Conservation (phyloP, 2,329 filamentous ascomycete species). For the Epichloe elymi region DNA sequence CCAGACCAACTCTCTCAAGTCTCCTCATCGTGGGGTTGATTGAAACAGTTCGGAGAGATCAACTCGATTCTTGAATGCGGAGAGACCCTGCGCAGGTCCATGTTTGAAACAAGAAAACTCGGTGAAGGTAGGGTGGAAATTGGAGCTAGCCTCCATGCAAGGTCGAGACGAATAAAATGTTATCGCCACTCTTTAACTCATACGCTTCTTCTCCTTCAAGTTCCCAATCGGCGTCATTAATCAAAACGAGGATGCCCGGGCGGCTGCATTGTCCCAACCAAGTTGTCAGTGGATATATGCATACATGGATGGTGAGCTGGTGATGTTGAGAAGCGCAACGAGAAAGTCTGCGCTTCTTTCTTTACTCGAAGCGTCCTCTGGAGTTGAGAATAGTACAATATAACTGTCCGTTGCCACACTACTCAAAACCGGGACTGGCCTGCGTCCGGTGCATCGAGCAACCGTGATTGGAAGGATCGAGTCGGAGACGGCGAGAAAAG, state of each 20-base stretch:
- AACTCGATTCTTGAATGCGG: not conserved
- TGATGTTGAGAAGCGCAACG: not conserved
- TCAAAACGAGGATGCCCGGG: slow-evolving; percentile 87
- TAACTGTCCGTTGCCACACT: not conserved
- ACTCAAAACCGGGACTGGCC: not conserved
- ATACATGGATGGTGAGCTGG: not conserved
- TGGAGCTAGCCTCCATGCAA: slow-evolving; percentile 68
- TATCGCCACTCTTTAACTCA: slow-evolving; percentile 68
- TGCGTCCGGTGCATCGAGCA: not conserved
- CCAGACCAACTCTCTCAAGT: not conserved
- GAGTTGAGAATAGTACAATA: not conserved
- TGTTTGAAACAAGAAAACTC: not conserved
- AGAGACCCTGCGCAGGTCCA: not conserved
- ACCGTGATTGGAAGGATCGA: not conserved
- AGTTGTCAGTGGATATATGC: slow-evolving; percentile 10
- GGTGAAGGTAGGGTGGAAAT: not conserved
- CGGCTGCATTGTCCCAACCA: slow-evolving; percentile 41
- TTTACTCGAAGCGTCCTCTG: not conserved
- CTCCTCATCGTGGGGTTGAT: not conserved
- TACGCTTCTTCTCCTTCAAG: slow-evolving; percentile 90
- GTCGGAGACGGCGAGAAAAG: slow-evolving; percentile 4
- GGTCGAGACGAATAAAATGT: slow-evolving; percentile 91
- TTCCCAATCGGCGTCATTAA: slow-evolving; percentile 98
- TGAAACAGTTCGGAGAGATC: not conserved
- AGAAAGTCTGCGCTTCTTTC: not conserved